Conservation (phyloP, 2,329 filamentous ascomycete species). For the Claviceps cyperi region DNA sequence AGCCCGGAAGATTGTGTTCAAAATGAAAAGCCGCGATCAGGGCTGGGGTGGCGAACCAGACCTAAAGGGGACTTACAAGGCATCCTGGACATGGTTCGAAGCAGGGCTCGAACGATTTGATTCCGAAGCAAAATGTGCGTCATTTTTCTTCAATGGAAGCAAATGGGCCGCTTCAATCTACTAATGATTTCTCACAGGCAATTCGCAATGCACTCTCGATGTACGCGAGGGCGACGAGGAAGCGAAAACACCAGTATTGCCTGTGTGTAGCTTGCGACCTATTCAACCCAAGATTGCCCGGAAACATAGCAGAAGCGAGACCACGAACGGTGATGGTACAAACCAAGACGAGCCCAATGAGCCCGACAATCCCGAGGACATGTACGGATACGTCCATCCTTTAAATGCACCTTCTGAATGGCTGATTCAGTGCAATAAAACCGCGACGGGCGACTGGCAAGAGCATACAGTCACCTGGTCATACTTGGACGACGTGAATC, state of each 20-base stretch:
- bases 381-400: slow-evolving; percentile 22
- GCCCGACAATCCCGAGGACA: slow-evolving; percentile 4
- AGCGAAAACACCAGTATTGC: slow-evolving; percentile 12
- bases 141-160: not conserved
- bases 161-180: not conserved
- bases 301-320: not conserved
- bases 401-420: slow-evolving; percentile 21
- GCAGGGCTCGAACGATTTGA: slow-evolving; percentile 44
- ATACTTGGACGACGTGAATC: slow-evolving; percentile 31
- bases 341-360: not conserved
- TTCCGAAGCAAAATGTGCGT: slow-evolving; percentile 18
- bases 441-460: slow-evolving; percentile 18
- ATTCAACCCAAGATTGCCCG: slow-evolving; percentile 18
- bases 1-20: slow-evolving; percentile 48
- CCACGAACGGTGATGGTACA: not conserved
- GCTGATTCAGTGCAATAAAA: slow-evolving; percentile 34
- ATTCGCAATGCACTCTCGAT: slow-evolving; percentile 17
- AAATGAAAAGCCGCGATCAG: slow-evolving; percentile 41
- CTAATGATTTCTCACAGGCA: slow-evolving; percentile 12
- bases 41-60: slow-evolving; percentile 31
- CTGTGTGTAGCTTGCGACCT: slow-evolving; percentile 22
- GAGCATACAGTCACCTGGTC: slow-evolving; percentile 39
- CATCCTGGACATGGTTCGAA: slow-evolving; percentile 50
- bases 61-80: slow-evolving; percentile 25
- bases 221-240: slow-evolving; percentile 12